A percentile compares a stretch with the other conserved stretches of the same genome.
Evolutionary conservation across 2,329 filamentous ascomycete genomes (phyloP).

Genomic region (Lomentospora prolificans): DNA sequence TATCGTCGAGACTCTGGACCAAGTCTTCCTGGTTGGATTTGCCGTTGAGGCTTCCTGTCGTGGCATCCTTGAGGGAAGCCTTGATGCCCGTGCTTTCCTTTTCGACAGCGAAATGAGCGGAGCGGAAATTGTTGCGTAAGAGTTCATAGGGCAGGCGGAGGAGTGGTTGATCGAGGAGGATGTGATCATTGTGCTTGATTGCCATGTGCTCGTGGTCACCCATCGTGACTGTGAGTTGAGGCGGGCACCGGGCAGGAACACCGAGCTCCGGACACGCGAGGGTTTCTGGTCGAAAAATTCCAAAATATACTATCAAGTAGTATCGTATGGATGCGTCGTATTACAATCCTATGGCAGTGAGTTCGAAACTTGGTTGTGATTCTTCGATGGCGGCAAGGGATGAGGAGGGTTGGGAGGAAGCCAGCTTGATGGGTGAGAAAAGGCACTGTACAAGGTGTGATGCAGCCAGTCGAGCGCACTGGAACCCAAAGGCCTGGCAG

Average conservation of each 20-base stretch:
- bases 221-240: constrained; percentile 30
- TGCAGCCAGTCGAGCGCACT: too few species aligned
- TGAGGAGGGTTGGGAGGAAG: not conserved
- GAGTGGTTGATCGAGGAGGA: constrained; percentile 83
- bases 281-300: not conserved
- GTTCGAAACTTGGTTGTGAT: not conserved
- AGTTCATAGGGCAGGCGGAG: constrained; percentile 89
- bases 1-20: constrained; percentile 71
- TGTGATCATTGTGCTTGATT: constrained; percentile 65
- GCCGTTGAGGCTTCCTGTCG: constrained; percentile 56
- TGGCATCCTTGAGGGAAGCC: constrained; percentile 50
- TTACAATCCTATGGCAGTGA: not conserved
- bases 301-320: too few species aligned
- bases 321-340: not conserved
- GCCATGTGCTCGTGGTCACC: constrained; percentile 52
- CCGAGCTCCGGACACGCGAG: not conserved
- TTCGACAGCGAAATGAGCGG: constrained; percentile 67
- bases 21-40: constrained; percentile 57
- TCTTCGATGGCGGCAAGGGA: not conserved
- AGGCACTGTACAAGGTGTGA: too few species aligned
- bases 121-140: constrained; percentile 87
- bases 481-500: too few species aligned
- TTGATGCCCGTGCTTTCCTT: constrained; percentile 57
- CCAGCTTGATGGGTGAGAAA: too few species aligned
- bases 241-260: not conserved